Conservation (phyloP, 768 basidiomycete genomes). For the Lactarius hengduanensis region DNA sequence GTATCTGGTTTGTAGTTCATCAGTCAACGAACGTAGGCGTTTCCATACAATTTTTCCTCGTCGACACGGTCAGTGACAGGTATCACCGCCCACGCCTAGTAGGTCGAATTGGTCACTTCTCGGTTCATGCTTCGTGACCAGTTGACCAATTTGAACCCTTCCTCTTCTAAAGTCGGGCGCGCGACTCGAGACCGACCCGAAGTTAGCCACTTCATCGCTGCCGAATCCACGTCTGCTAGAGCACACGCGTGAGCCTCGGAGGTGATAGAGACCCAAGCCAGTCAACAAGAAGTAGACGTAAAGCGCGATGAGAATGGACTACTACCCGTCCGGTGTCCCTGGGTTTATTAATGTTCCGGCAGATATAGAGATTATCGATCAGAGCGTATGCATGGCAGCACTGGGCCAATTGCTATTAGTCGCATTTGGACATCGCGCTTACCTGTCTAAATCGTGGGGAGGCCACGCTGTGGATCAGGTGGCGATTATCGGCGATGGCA, state of each 20-base stretch:
- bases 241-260: slow-evolving; percentile 5
- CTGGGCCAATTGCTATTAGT: background rate
- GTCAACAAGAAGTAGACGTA: slow-evolving; percentile 3
- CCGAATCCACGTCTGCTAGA: slow-evolving; percentile 10
- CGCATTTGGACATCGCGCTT: too few species aligned
- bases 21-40: slow-evolving; percentile 44
- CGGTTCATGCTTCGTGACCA: too few species aligned
- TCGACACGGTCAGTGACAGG: too few species aligned
- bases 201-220: slow-evolving; percentile 10
- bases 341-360: background rate
- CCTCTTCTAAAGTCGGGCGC: slow-evolving; percentile 10
- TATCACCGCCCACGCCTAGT: too few species aligned
- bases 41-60: slow-evolving; percentile 8
- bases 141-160: background rate
- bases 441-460: too few species aligned
- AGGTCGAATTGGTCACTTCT: too few species aligned
- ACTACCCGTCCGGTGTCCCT: background rate
- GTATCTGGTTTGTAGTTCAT: background rate
- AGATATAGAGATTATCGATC: background rate
- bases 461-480: too few species aligned
- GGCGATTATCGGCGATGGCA: too few species aligned
- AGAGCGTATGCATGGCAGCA: background rate
- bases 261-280: slow-evolving; percentile 2
- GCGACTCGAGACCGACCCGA: slow-evolving; percentile 16
- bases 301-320: background rate